phyloP scores from a whole-genome alignment of 495 filamentous ascomycete species.

The Oidiodendron maius region DNA sequence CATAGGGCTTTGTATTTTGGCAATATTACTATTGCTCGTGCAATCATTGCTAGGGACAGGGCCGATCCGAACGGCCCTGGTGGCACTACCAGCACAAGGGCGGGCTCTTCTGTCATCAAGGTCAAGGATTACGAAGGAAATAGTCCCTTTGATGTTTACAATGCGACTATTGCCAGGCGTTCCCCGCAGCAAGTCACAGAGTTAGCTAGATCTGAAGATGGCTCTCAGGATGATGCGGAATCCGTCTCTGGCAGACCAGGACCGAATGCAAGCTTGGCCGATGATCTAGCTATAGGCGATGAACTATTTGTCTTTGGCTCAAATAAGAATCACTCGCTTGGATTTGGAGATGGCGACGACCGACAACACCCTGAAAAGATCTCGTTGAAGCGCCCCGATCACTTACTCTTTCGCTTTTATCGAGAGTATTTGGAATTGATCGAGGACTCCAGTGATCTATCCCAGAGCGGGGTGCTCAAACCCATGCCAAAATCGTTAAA shows the following conservation, averaged over 20 bases:
- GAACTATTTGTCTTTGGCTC: slow-evolving; percentile 91
- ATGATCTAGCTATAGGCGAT: slow-evolving; percentile 49
- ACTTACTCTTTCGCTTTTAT: slow-evolving; percentile 66
- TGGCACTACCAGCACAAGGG: slow-evolving; percentile 28
- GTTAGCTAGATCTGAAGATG: slow-evolving; percentile 26
- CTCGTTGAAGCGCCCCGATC: slow-evolving; percentile 68
- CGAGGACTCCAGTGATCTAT: slow-evolving; percentile 19
- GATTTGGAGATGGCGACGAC: slow-evolving; percentile 89
- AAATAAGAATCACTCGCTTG: slow-evolving; percentile 89
- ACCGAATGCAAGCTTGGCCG: slow-evolving; percentile 18
- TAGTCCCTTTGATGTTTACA: slow-evolving; percentile 89
- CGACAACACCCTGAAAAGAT: slow-evolving; percentile 88
- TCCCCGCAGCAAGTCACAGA: slow-evolving; percentile 28
- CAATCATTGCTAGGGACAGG: slow-evolving; percentile 70
- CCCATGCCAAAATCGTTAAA: slow-evolving; percentile 27
- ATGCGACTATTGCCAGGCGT: slow-evolving; percentile 66
- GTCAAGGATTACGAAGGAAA: slow-evolving; percentile 93
- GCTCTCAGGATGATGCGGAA: slow-evolving; percentile 30
- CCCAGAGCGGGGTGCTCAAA: slow-evolving; percentile 20
- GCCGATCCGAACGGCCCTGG: slow-evolving; percentile 51
- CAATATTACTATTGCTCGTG: slow-evolving; percentile 78
- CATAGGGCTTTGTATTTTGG: slow-evolving; percentile 91
- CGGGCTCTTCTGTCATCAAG: slow-evolving; percentile 67
- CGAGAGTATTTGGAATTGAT: slow-evolving; percentile 44
- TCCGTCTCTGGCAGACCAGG: slow-evolving; percentile 12